Evolutionary conservation across 2,329 filamentous ascomycete species (phyloP).

Genomic region (Akanthomyces uredinophilus): DNA sequence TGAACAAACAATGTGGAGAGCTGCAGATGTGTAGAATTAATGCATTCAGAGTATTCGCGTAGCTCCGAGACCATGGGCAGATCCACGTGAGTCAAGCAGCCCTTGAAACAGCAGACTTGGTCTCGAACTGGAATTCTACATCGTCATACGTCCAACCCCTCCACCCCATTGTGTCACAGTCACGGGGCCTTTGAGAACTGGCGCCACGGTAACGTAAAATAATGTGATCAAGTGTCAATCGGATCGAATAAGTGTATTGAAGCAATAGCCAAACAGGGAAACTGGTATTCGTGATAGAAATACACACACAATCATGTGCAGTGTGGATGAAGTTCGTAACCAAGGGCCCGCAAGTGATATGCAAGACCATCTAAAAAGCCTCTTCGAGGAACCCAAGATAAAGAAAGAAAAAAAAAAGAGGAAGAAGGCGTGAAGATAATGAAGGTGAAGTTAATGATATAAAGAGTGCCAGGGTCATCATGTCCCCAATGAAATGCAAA

Average conservation of each 20-base stretch:
- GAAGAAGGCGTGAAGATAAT: conserved; percentile 1
- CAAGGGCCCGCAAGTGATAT: conserved; percentile 4
- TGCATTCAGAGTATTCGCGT: background rate
- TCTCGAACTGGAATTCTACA: background rate
- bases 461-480: conserved; percentile 3
- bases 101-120: conserved; percentile 7
- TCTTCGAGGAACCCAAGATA: conserved; percentile 2
- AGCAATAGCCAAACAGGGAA: conserved; percentile 14
- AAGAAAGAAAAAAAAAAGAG: background rate
- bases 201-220: background rate
- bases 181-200: background rate
- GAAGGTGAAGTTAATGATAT: background rate
- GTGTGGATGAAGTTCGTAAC: conserved; percentile 10
- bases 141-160: background rate
- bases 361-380: conserved; percentile 5
- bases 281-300: conserved; percentile 14
- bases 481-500: conserved; percentile 3
- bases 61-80: background rate
- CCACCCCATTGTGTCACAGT: background rate
- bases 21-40: background rate
- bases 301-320: conserved; percentile 6
- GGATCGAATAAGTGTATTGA: background rate
- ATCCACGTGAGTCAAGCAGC: background rate
- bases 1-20: background rate
- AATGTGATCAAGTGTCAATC: background rate